Evolutionary conservation across 805 yeast species (phyloP).

Genomic region (Monosporozyma yasuniensis): DNA sequence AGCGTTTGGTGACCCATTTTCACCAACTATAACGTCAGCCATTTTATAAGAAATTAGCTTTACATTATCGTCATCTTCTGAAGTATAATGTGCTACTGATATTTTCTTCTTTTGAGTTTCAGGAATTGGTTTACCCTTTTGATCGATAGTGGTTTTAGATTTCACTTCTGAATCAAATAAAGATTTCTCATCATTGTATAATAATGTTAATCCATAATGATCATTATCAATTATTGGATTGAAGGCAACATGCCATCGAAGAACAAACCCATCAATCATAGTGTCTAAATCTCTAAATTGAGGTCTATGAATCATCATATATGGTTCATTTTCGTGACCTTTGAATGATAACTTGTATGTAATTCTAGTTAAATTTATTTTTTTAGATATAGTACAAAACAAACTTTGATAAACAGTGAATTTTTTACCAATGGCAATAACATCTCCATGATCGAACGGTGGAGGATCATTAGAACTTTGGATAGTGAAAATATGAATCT

Average conservation of each 20-base stretch:
- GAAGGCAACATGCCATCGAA: slow-evolving; percentile 11
- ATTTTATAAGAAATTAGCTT: slow-evolving; percentile 3
- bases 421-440: slow-evolving; percentile 3
- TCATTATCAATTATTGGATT: slow-evolving; percentile 4
- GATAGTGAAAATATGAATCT: slow-evolving; percentile 8
- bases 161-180: slow-evolving; percentile 2
- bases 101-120: neutral
- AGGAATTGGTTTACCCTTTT: slow-evolving; percentile 1
- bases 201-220: slow-evolving; percentile 9
- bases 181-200: slow-evolving; percentile 3
- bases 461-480: slow-evolving; percentile 7
- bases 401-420: slow-evolving; percentile 8
- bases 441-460: slow-evolving; percentile 7
- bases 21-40: slow-evolving; percentile 10
- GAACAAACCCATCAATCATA: slow-evolving; percentile 2
- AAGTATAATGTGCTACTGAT: slow-evolving; percentile 10
- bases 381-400: slow-evolving; percentile 9
- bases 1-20: slow-evolving; percentile 3
- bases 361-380: neutral
- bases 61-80: slow-evolving; percentile 5
- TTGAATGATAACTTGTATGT: slow-evolving; percentile 5
- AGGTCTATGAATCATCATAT: slow-evolving; percentile 4
- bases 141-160: neutral
- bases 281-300: slow-evolving; percentile 9
- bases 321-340: neutral